Base-by-base conservation (phyloP, 1,284 basidiomycete genomes). In the Puccinia triticina region DNA sequence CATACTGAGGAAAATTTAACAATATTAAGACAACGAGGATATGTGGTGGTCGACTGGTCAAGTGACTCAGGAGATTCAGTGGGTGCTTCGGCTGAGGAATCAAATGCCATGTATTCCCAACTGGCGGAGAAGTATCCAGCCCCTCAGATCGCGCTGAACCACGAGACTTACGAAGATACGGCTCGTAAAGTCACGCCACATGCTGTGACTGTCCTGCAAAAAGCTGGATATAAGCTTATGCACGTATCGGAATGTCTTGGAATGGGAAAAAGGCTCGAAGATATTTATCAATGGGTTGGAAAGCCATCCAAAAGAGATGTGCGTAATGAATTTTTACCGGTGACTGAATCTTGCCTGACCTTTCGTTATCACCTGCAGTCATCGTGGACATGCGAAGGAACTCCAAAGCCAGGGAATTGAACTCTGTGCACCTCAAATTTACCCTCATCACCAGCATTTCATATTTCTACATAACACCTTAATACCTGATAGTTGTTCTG, bases 201-300 rank as follows among this genome's bases (percentile, higher is more conserved):
- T 29, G 77, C 67, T 23, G 50, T 80, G n/a, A 34, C 29, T 37
- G 50, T 80, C 21, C 59, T 80, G 40, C 77, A 80, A 72, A 80
- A 80, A n/a, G 48, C 29, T 55, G 77, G 77, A 10, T 80, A 80
- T 59, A n/a, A 59, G 23, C 50, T 80, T 11, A 53, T 80, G 16
- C 50, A 43, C 34, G 64, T 80, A 34, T 34, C 77, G 23, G 77
- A 80, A 80, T 80, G 77, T 55, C 55, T 80, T 23, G 77, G 77
- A 29, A 40, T 80, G n/a, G 48, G 66, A 34, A 23, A 14, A 34
- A 80, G 21, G 1, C 18, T n/a, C 18, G 67, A 72, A 46, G 67
- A 80, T 43, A 34, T 55, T n/a, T 80, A 80, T 59, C 77, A 80
- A 55, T 53, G 29, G 50, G 67, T 80, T 71, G 77, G 77, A 12